Evolutionary conservation across 1,139 yeast genomes (phyloP).

Genomic region (Pichia sp.): DNA sequence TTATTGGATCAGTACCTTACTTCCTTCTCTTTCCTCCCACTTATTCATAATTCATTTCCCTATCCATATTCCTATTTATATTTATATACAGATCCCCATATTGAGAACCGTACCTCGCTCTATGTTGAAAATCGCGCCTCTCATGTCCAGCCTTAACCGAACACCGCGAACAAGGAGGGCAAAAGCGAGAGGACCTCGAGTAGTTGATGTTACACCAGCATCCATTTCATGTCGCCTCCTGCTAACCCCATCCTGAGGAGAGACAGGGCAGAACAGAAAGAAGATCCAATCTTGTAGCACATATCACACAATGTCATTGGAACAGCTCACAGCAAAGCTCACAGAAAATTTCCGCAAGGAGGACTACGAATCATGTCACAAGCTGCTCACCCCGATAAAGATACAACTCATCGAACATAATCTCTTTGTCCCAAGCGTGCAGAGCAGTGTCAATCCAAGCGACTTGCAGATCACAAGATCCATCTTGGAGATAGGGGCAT

Average conservation of each 20-base stretch:
- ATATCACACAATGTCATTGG: slow-evolving; percentile 32
- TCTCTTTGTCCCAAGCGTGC: slow-evolving; percentile 64
- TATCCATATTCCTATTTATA: background rate
- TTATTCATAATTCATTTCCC: background rate
- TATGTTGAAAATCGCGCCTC: too few relatives aligned
- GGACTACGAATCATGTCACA: slow-evolving; percentile 58
- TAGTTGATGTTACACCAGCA: background rate
- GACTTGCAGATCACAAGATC: slow-evolving; percentile 78
- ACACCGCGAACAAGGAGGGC: background rate
- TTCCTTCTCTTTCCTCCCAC: background rate
- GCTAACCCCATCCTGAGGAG: background rate
- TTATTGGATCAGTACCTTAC: background rate
- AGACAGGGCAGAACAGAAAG: background rate
- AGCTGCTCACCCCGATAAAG: slow-evolving; percentile 66
- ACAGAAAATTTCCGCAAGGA: slow-evolving; percentile 58
- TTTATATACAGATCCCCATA: background rate
- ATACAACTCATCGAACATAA: slow-evolving; percentile 74
- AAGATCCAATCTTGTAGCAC: background rate
- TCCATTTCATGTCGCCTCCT: background rate
- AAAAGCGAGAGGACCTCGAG: background rate
- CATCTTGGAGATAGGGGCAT: slow-evolving; percentile 82
- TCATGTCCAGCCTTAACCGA: too few relatives aligned
- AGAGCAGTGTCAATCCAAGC: slow-evolving; percentile 40
- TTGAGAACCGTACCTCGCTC: background rate
- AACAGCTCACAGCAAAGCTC: slow-evolving; percentile 61